These are phyloP conservation scores for Schrenkiella parvula DNA, from an alignment of 345 rosid species.

Conservation along the genomic window DNA sequence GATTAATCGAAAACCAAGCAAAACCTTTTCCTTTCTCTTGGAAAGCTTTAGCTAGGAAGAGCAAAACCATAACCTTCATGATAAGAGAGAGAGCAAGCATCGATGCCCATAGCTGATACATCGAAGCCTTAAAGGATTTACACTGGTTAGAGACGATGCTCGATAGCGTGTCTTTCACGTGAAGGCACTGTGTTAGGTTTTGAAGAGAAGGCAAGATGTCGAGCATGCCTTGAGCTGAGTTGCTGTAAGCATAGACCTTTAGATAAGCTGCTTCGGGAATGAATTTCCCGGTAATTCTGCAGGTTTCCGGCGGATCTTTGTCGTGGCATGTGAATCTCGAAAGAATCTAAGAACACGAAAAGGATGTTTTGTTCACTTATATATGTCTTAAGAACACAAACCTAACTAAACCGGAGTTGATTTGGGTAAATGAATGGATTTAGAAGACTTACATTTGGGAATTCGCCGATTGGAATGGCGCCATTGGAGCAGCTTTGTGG, in stretches of 20 bases:
- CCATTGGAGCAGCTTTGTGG: constrained; percentile 41
- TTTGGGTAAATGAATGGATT: neutral
- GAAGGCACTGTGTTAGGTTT: constrained; percentile 44
- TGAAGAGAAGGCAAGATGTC: constrained; percentile 48
- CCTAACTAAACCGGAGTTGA: neutral
- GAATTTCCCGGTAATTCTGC: constrained; percentile 45
- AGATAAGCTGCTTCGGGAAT: constrained; percentile 35
- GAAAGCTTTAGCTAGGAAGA: constrained; percentile 40
- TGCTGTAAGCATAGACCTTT: constrained; percentile 45
- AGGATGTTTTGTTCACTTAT: neutral
- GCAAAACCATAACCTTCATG: constrained; percentile 43
- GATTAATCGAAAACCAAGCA: constrained; percentile 37
- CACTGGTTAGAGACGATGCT: constrained; percentile 44
- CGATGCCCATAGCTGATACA: constrained; percentile 45
- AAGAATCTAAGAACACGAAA: constrained; percentile 38
- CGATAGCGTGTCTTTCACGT: constrained; percentile 41
- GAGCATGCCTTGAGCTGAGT: constrained; percentile 44
- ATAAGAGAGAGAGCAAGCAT: constrained; percentile 46
- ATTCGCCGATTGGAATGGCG: constrained; percentile 40
- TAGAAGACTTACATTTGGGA: constrained; percentile 45
- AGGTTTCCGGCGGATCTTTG: constrained; percentile 28
- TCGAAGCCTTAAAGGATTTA: constrained; percentile 39
- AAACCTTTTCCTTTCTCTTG: constrained; percentile 46
- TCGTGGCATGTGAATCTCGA: constrained; percentile 47
- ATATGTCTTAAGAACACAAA: neutral